Percentiles rank a stretch among this genome's conserved stretches.
These are phyloP conservation scores for Colletotrichum gigasporum DNA, from an alignment of 2,329 filamentous ascomycete genomes.

Conservation along the genomic window DNA sequence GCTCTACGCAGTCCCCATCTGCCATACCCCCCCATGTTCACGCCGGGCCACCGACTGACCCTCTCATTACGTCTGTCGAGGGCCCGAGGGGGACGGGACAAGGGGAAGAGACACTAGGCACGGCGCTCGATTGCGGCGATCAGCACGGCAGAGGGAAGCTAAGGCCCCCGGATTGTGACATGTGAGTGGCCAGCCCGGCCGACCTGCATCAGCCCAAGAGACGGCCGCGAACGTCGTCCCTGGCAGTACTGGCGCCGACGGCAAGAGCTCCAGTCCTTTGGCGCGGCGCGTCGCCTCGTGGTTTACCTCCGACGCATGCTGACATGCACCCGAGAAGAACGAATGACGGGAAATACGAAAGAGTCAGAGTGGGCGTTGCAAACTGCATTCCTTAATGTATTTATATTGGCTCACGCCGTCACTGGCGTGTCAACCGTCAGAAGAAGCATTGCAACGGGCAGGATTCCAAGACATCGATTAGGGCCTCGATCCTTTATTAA, in stretches of 20 bases:
- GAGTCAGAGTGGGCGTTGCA: background rate
- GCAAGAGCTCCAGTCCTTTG: too few species aligned
- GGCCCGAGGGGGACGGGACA: background rate
- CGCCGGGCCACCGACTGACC: constrained; percentile 11
- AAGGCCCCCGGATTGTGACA: constrained; percentile 1
- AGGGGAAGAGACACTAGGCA: background rate
- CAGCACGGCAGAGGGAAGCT: constrained; percentile 7
- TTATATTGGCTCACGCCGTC: background rate
- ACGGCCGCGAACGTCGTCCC: background rate
- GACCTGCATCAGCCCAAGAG: constrained; percentile 4
- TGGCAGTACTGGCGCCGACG: too few species aligned
- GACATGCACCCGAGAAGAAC: too few species aligned
- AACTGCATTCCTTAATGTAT: background rate
- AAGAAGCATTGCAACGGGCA: background rate
- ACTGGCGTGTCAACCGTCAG: background rate
- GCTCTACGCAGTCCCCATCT: too few species aligned
- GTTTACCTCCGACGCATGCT: too few species aligned
- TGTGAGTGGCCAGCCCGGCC: constrained; percentile 22
- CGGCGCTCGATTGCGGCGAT: background rate
- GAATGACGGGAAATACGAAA: background rate
- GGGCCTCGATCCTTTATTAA: background rate
- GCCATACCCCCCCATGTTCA: constrained; percentile 7
- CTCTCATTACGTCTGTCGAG: constrained; percentile 12
- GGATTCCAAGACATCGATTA: background rate
- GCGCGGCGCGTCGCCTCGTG: too few species aligned